phyloP scores from a whole-genome alignment of 495 filamentous ascomycete species.

The Neurospora sp. region DNA sequence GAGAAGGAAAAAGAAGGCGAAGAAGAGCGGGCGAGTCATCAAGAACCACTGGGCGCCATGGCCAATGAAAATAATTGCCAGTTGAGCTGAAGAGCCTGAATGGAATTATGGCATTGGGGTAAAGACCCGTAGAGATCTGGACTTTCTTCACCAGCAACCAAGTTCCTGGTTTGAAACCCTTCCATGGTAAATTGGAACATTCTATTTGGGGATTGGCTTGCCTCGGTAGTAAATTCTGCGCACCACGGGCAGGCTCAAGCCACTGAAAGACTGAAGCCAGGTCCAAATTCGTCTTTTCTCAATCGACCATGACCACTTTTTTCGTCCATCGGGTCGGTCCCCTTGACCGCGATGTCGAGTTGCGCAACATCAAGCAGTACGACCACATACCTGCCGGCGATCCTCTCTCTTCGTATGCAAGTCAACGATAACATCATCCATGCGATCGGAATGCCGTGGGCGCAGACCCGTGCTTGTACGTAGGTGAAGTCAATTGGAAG shows the following conservation, averaged over 20 bases:
- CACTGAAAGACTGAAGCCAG: neutral
- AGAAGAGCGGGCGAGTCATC: neutral
- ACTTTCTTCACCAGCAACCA: neutral
- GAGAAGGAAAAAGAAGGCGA: neutral
- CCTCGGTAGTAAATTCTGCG: neutral
- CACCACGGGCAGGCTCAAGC: neutral
- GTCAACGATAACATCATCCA: neutral
- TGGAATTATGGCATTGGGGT: neutral
- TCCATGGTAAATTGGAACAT: neutral
- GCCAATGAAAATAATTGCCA: neutral
- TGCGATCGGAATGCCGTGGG: neutral
- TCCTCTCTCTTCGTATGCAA: neutral
- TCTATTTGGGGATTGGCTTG: neutral
- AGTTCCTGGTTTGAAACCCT: neutral
- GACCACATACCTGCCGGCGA: neutral
- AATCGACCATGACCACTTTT: neutral
- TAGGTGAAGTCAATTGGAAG: neutral
- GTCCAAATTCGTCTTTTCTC: neutral
- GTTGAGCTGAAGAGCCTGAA: neutral
- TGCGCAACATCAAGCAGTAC: neutral
- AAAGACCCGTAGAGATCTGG: neutral
- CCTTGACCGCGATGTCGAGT: neutral
- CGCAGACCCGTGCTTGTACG: neutral
- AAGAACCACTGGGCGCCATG: neutral
- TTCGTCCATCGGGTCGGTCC: neutral